A percentile compares a stretch with the other conserved stretches of the same genome.
These are phyloP conservation scores for Geranium brycei DNA, from an alignment of 345 rosid species.

Conservation along the genomic window DNA sequence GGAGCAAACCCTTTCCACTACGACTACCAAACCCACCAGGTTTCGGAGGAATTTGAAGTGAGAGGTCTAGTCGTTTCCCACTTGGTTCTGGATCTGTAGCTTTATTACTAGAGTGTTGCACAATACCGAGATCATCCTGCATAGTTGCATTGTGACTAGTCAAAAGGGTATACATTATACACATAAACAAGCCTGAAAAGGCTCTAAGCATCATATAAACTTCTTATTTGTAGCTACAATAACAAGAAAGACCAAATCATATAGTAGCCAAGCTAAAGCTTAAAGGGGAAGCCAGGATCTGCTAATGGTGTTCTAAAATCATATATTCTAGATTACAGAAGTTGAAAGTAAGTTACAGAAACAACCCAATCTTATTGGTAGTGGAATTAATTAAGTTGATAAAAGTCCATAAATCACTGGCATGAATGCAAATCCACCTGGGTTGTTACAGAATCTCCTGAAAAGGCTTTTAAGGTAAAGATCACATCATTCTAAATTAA, in stretches of 20 bases:
- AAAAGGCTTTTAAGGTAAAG: neutral
- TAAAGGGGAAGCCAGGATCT: no score
- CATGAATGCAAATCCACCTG: neutral
- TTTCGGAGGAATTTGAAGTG: slow-evolving; percentile 63
- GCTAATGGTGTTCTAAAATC: no score
- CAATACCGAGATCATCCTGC: slow-evolving; percentile 30
- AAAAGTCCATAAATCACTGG: neutral
- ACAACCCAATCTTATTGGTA: no score
- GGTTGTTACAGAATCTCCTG: neutral
- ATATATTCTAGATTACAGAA: no score
- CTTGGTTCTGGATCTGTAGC: slow-evolving; percentile 31
- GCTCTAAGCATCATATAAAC: neutral
- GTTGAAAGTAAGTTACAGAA: no score
- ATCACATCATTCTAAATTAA: neutral
- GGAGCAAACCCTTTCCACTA: slow-evolving; percentile 39
- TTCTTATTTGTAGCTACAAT: no score
- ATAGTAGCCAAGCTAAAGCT: no score
- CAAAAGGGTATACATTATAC: neutral
- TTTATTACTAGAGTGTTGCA: slow-evolving; percentile 26
- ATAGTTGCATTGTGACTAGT: neutral
- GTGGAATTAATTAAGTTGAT: no score
- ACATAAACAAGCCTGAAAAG: neutral
- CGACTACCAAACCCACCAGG: slow-evolving; percentile 35
- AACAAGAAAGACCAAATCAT: neutral
- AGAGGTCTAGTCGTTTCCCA: slow-evolving; percentile 50